These are phyloP conservation scores for Moesziomyces antarcticus DNA, from an alignment of 1,284 basidiomycete species.

Conservation along the genomic window DNA sequence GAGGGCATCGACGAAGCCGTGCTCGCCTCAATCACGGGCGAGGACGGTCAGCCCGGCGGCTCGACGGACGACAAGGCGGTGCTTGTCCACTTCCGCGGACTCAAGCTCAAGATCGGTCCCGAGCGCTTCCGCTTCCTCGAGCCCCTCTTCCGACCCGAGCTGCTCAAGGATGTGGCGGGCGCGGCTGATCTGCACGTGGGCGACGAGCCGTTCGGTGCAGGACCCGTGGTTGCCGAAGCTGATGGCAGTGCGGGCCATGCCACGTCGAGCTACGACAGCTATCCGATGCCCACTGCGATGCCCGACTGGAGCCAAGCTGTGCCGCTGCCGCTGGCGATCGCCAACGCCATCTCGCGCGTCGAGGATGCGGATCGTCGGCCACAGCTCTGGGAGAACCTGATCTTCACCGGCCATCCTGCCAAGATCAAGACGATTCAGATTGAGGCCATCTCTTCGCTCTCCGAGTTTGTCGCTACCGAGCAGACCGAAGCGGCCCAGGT, in stretches of 20 bases:
- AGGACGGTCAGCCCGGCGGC: constrained; percentile 46
- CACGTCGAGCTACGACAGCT: constrained; percentile 26
- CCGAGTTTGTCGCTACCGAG: constrained; percentile 43
- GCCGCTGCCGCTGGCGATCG: constrained; percentile 48
- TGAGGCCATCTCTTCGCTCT: constrained; percentile 49
- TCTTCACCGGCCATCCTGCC: constrained; percentile 59
- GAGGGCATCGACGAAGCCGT: constrained; percentile 42
- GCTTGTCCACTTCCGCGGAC: constrained; percentile 54
- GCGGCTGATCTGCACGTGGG: constrained; percentile 27
- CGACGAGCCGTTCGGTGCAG: constrained; percentile 47
- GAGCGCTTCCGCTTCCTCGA: constrained; percentile 59
- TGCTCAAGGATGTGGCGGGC: constrained; percentile 51
- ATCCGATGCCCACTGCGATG: constrained; percentile 14
- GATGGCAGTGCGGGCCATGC: neutral
- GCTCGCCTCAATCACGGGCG: constrained; percentile 44
- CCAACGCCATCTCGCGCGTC: constrained; percentile 43
- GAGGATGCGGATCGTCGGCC: constrained; percentile 55
- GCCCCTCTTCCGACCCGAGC: constrained; percentile 54
- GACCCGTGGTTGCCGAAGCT: constrained; percentile 20
- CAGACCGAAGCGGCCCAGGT: constrained; percentile 56
- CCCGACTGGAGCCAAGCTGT: constrained; percentile 34
- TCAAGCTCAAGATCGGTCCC: constrained; percentile 55
- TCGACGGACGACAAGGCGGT: constrained; percentile 46
- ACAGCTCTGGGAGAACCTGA: constrained; percentile 62
- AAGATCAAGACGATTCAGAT: constrained; percentile 51